Evolutionary conservation across 805 yeast genomes (phyloP).

Genomic region (Lipomyces oligophaga): DNA sequence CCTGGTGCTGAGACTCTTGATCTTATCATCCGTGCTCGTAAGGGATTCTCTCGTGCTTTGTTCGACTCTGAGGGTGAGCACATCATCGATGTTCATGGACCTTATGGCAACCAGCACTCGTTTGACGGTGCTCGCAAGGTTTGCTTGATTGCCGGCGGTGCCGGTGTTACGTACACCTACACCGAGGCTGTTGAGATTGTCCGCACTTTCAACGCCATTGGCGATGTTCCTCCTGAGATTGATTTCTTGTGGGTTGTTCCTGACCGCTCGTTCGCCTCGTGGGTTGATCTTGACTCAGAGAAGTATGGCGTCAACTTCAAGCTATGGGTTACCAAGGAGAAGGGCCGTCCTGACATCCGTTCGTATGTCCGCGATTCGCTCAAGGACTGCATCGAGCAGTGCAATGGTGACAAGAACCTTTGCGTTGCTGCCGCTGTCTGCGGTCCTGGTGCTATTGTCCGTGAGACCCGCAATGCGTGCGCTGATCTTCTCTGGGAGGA

Average conservation of each 20-base stretch:
- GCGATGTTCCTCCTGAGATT: constrained; percentile 27
- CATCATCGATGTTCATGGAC: constrained; percentile 27
- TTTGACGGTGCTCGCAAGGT: constrained; percentile 29
- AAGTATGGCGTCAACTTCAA: constrained; percentile 29
- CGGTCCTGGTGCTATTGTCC: constrained; percentile 34
- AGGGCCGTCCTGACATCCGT: constrained; percentile 34
- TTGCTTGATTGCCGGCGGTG: constrained; percentile 36
- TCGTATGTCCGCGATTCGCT: constrained; percentile 24
- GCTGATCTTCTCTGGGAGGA: constrained; percentile 32
- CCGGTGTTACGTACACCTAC: constrained; percentile 37
- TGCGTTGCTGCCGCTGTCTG: constrained; percentile 33
- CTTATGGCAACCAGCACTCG: constrained; percentile 22
- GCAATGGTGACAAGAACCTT: constrained; percentile 22
- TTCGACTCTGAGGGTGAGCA: constrained; percentile 26
- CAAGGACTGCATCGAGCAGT: constrained; percentile 19
- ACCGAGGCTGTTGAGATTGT: constrained; percentile 29
- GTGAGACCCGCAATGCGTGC: constrained; percentile 32
- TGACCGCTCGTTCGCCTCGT: constrained; percentile 27
- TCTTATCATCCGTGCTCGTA: constrained; percentile 34
- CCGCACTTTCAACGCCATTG: constrained; percentile 18
- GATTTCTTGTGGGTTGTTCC: constrained; percentile 36
- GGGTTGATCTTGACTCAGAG: constrained; percentile 32
- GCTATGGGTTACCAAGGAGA: constrained; percentile 34
- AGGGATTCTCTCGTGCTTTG: constrained; percentile 33
- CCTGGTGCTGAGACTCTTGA: constrained; percentile 31